Evolutionary conservation across 2,329 filamentous ascomycete genomes (phyloP).

Genomic region (Periconia sp.): DNA sequence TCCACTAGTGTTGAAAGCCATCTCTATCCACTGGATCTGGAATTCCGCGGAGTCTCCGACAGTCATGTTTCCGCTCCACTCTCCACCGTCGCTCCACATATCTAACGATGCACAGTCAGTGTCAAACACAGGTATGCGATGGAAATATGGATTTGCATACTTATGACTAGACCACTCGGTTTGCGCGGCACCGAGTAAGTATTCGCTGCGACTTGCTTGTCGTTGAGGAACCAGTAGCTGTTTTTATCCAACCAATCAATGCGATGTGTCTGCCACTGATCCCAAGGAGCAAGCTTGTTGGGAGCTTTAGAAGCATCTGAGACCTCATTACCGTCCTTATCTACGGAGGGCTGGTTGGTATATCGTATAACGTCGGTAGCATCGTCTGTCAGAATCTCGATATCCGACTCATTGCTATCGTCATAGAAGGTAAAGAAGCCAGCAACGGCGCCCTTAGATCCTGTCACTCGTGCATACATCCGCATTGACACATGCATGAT

Average conservation of each 20-base stretch:
- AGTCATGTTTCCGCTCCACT: slow-evolving; percentile 66
- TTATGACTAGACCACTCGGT: slow-evolving; percentile 61
- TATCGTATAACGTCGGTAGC: slow-evolving; percentile 55
- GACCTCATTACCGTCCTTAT: slow-evolving; percentile 52
- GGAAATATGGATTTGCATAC: slow-evolving; percentile 62
- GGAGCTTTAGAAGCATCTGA: slow-evolving; percentile 56
- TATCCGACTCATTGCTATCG: slow-evolving; percentile 57
- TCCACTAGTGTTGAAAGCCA: slow-evolving; percentile 58
- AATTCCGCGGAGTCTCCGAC: slow-evolving; percentile 58
- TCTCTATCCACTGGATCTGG: slow-evolving; percentile 68
- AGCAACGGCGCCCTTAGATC: slow-evolving; percentile 55
- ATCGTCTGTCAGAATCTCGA: slow-evolving; percentile 60
- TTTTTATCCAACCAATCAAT: slow-evolving; percentile 64
- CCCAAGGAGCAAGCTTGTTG: slow-evolving; percentile 58
- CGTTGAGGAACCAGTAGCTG: slow-evolving; percentile 64
- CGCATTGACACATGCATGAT: slow-evolving; percentile 57
- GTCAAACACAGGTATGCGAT: not conserved
- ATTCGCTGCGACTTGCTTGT: slow-evolving; percentile 58
- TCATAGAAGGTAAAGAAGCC: slow-evolving; percentile 64
- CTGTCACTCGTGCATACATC: slow-evolving; percentile 53
- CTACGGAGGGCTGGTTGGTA: slow-evolving; percentile 66
- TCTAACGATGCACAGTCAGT: slow-evolving; percentile 37
- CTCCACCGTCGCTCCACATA: no score
- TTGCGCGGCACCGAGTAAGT: slow-evolving; percentile 63
- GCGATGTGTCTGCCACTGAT: slow-evolving; percentile 64